Conservation (phyloP, 352 stramenopile species). For the Pythium monospermum region DNA sequence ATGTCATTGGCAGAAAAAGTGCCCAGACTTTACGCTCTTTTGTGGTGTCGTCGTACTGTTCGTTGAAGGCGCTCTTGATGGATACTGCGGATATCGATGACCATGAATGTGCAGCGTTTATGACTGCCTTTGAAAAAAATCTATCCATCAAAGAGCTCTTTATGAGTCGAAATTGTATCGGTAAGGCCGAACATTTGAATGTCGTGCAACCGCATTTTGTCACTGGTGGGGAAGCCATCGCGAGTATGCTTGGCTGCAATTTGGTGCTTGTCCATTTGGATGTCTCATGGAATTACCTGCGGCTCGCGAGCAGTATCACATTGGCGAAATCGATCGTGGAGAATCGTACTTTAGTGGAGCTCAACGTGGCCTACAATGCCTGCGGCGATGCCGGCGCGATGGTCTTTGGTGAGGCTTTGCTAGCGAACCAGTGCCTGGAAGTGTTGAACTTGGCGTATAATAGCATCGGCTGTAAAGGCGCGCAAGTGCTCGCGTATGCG, state of each 20-base stretch:
- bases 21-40: slow-evolving; percentile 54
- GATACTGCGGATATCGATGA: slow-evolving; percentile 88
- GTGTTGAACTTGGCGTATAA: slow-evolving; percentile 74
- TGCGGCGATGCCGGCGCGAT: slow-evolving; percentile 69
- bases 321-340: slow-evolving; percentile 57
- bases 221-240: slow-evolving; percentile 85
- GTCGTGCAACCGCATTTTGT: slow-evolving; percentile 80
- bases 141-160: slow-evolving; percentile 61
- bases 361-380: slow-evolving; percentile 74
- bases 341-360: slow-evolving; percentile 59
- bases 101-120: slow-evolving; percentile 78
- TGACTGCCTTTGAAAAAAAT: slow-evolving; percentile 81
- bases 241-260: slow-evolving; percentile 82
- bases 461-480: slow-evolving; percentile 67
- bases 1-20: slow-evolving; percentile 53
- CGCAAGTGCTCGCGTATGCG: slow-evolving; percentile 63
- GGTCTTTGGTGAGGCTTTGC: slow-evolving; percentile 70
- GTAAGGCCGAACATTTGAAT: slow-evolving; percentile 85
- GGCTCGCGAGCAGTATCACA: slow-evolving; percentile 68
- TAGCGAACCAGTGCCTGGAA: slow-evolving; percentile 53
- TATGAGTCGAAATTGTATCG: slow-evolving; percentile 85
- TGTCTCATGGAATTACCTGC: slow-evolving; percentile 88
- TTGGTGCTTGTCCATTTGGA: slow-evolving; percentile 71
- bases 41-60: slow-evolving; percentile 52
- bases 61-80: slow-evolving; percentile 57